Evolutionary conservation across 129 eudicot species (phyloP).

Genomic region (Chrysanthemum makinoi): DNA sequence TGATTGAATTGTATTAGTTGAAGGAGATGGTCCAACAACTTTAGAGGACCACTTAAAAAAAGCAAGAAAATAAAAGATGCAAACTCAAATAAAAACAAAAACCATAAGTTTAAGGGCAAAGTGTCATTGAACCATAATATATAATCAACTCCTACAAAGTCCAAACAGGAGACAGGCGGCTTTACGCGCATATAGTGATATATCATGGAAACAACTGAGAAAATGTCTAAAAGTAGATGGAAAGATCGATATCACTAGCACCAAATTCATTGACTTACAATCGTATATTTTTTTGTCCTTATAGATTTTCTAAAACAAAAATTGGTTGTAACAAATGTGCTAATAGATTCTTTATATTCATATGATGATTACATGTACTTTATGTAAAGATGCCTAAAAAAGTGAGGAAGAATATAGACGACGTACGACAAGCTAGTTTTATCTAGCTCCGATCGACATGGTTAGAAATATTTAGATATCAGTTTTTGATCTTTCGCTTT

Average conservation of each 20-base stretch:
- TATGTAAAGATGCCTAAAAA: too few relatives aligned
- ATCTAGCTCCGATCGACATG: too few relatives aligned
- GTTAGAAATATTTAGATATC: too few relatives aligned
- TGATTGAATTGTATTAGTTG: too few relatives aligned
- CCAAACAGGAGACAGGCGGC: constrained; percentile 26
- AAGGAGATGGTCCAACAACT: too few relatives aligned
- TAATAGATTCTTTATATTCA: too few relatives aligned
- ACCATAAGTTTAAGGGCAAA: not conserved
- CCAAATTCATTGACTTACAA: constrained; percentile 19
- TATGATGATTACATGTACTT: too few relatives aligned
- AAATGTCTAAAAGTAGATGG: constrained; percentile 9
- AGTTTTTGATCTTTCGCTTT: too few relatives aligned
- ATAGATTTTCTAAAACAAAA: constrained; percentile 18
- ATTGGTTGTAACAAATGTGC: too few relatives aligned
- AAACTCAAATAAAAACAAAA: constrained; percentile 8
- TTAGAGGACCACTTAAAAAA: too few relatives aligned
- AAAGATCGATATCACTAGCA: constrained; percentile 1
- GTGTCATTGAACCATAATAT: not conserved
- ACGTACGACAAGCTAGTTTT: too few relatives aligned
- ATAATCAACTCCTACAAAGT: constrained; percentile 11
- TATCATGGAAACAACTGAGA: constrained; percentile 12
- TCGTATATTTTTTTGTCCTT: not conserved
- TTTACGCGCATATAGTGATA: constrained; percentile 11
- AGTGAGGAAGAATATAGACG: too few relatives aligned
- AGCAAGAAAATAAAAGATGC: not conserved